A percentile compares a stretch with the other conserved stretches of the same genome.
These are phyloP conservation scores for Sechiopsis laciniata DNA, from an alignment of 306 rosid species.

Conservation along the genomic window DNA sequence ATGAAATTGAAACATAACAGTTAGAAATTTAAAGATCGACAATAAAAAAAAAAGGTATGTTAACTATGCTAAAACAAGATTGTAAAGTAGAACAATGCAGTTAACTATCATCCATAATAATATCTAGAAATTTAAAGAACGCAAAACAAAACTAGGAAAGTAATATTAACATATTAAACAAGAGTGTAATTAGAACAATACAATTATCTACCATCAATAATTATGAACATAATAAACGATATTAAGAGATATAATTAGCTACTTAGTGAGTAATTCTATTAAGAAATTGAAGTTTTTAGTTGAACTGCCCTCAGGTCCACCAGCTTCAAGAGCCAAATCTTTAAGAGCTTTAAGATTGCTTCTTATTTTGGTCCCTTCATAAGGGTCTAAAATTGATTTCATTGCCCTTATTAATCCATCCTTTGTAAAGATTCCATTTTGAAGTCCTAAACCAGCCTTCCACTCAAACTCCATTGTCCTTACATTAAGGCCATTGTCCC, in stretches of 20 bases:
- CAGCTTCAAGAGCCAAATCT: slow-evolving; percentile 25
- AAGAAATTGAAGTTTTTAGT: slow-evolving; percentile 22
- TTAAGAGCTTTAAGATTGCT: slow-evolving; percentile 24
- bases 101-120: too few relatives aligned
- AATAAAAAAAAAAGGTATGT: too few relatives aligned
- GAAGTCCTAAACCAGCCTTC: slow-evolving; percentile 39
- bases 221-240: background rate
- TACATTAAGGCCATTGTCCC: slow-evolving; percentile 46
- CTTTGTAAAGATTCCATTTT: slow-evolving; percentile 41
- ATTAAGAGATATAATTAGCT: background rate
- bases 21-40: too few relatives aligned
- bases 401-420: slow-evolving; percentile 36
- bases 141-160: background rate
- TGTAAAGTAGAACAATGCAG: too few relatives aligned
- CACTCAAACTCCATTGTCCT: slow-evolving; percentile 34
- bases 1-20: too few relatives aligned
- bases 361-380: slow-evolving; percentile 36
- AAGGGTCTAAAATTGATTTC: slow-evolving; percentile 28
- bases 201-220: background rate
- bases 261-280: background rate
- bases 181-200: too few relatives aligned
- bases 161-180: too few relatives aligned
- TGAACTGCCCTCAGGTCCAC: slow-evolving; percentile 29
- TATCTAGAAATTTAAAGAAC: too few relatives aligned
- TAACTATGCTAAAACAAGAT: too few relatives aligned